phyloP scores from a whole-genome alignment of 495 filamentous ascomycete genomes.

The Podospora didyma region DNA sequence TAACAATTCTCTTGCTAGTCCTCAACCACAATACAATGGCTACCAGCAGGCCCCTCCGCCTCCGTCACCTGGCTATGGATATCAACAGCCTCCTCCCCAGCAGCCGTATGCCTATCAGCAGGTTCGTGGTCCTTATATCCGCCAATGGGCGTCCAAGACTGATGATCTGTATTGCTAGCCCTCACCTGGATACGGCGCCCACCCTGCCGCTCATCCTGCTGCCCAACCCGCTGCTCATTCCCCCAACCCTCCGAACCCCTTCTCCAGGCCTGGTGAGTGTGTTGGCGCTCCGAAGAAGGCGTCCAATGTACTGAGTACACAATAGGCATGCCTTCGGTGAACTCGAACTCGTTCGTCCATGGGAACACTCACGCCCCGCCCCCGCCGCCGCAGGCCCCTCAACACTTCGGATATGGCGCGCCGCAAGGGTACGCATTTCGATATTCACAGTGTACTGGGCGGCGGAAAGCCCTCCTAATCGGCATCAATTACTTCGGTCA shows the following conservation, averaged over 20 bases:
- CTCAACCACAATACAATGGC: constrained; percentile 18
- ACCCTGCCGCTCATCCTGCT: constrained; percentile 27
- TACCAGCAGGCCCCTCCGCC: constrained; percentile 25
- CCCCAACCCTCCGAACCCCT: constrained; percentile 12
- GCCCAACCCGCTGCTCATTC: constrained; percentile 17
- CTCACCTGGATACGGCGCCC: constrained; percentile 40
- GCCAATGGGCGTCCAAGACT: constrained; percentile 2
- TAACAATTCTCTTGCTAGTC: constrained; percentile 9
- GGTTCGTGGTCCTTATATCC: constrained; percentile 8
- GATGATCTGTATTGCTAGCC: constrained; percentile 27
- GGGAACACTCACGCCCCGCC: constrained; percentile 51
- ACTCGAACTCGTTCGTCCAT: constrained; percentile 50
- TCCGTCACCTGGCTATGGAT: constrained; percentile 40
- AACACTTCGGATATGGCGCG: constrained; percentile 74
- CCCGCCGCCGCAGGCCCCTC: constrained; percentile 55
- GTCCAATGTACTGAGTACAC: constrained; percentile 6
- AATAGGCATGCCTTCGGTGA: constrained; percentile 41
- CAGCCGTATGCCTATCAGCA: constrained; percentile 33
- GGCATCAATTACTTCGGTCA: constrained; percentile 98
- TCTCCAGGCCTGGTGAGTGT: constrained; percentile 39
- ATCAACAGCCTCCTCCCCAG: constrained; percentile 43
- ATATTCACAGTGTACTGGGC: constrained; percentile 89
- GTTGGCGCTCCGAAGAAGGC: background rate
- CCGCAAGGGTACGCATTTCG: constrained; percentile 77
- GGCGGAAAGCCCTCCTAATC: constrained; percentile 87